Conservation (phyloP, 371 early-diverging fungal species). For the Mucor velutinosus region DNA sequence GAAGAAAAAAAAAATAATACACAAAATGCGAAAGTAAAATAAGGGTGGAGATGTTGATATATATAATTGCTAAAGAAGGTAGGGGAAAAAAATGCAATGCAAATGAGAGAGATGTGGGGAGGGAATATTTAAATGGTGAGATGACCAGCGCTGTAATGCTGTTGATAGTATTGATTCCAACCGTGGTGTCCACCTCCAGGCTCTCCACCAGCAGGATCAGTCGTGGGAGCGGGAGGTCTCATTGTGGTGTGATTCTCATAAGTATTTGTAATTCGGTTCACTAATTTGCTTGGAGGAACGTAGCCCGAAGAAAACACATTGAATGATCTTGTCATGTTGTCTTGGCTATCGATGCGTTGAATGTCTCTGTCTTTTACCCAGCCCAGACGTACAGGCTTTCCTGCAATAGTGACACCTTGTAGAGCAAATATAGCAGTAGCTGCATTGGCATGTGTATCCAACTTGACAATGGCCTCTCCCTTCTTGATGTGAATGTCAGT, state of each 20-base stretch:
- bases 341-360: constrained; percentile 15
- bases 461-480: constrained; percentile 76
- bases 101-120: not conserved
- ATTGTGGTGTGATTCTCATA: constrained; percentile 19
- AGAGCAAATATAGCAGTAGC: constrained; percentile 82
- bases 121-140: constrained; percentile 14
- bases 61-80: not conserved
- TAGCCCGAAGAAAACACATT: constrained; percentile 22
- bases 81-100: not conserved
- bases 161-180: constrained; percentile 27
- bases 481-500: constrained; percentile 77
- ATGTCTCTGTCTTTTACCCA: constrained; percentile 81
- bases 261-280: constrained; percentile 15
- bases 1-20: not conserved
- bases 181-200: constrained; percentile 17
- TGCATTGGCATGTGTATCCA: constrained; percentile 90
- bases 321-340: constrained; percentile 17
- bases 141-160: constrained; percentile 25
- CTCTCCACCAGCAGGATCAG: constrained; percentile 11
- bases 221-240: constrained; percentile 25
- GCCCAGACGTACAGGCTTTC: constrained; percentile 75
- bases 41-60: not conserved
- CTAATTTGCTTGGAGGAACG: constrained; percentile 10
- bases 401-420: constrained; percentile 72
- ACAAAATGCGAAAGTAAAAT: constrained; percentile 1